Percentiles rank a stretch among this genome's conserved stretches.
Evolutionary conservation across 1,139 yeast genomes (phyloP).

Genomic region (Geotrichum aggregatum): DNA sequence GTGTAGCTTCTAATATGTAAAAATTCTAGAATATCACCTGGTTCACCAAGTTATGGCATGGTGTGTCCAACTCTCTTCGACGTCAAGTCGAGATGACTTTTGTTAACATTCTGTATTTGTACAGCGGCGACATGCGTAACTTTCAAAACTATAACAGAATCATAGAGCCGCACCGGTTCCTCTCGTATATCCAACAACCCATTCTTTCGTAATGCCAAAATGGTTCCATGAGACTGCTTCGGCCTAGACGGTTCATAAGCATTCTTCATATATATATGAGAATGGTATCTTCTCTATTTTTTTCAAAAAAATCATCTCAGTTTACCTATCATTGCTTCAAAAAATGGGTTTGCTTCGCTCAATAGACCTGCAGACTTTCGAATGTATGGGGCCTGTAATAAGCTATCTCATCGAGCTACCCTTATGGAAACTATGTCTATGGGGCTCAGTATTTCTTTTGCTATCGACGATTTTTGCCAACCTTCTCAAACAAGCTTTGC

Average conservation of each 20-base stretch:
- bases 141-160: neutral
- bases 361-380: slow-evolving; percentile 34
- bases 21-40: no score
- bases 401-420: slow-evolving; percentile 26
- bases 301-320: neutral
- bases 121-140: no score
- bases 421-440: slow-evolving; percentile 30
- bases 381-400: slow-evolving; percentile 4
- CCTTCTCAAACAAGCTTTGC: slow-evolving; percentile 63
- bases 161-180: neutral
- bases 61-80: neutral
- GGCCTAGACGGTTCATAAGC: neutral
- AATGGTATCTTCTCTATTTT: neutral
- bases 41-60: neutral
- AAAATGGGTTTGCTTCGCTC: slow-evolving; percentile 22
- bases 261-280: slow-evolving; percentile 2
- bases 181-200: neutral
- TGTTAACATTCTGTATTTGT: no score
- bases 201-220: neutral
- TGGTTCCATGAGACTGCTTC: neutral
- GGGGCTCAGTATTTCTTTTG: slow-evolving; percentile 29
- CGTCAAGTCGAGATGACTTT: neutral
- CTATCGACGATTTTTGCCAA: slow-evolving; percentile 51
- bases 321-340: neutral
- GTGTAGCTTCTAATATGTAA: no score